Evolutionary conservation across 495 filamentous ascomycete species (phyloP), one percentile per base, ranked within the genome.

Genomic region (Talaromyces stipitatus): DNA sequence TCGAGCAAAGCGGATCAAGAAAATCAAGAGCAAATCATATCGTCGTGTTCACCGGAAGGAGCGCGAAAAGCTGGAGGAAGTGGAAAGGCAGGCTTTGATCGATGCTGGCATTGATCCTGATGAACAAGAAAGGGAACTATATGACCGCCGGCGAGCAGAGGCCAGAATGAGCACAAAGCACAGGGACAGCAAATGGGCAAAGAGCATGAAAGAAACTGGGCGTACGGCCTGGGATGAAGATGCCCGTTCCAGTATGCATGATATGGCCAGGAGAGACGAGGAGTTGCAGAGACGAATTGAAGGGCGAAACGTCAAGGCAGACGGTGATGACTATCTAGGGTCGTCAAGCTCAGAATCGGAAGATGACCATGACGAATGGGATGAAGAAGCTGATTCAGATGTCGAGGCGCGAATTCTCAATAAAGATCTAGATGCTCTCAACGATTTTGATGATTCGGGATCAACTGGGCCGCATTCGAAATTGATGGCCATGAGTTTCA

Each of bases 1-100:
- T 0, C 84, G 90, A 53, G 82, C 91, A 3, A 96, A 92, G 71
- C 85, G 94, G 2, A 88, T 98, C 69, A 96, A 96, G 70, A 97
- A 97, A 75, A 98, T 98, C 68, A 98, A 98, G 76, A 91, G 87
- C 63, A 97, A 96, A 65, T 82, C 91, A 0, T 98, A 92, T 65
- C 86, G 91, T 16, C 85, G 91, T 51, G 85, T 97, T 22, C 95
- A 97, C 66, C 85, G 94, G 32, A 96, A 89, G 63, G 89, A 96
- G 62, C 80, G 84, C 11, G 83, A 90, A 65, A 83, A 83, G 57
- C 72, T 86, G 41, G 85, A 88, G 58, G 77, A 89, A 51, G 81
- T 82, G n/a, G 85, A 90, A 53, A 77, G 80, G 24, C 84, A 90
- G 41, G 83, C 84, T 26, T 73, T 92, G 41, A 69, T 77, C 18